phyloP scores from a whole-genome alignment of 768 basidiomycete genomes.

The Tricholoma flavovirens region DNA sequence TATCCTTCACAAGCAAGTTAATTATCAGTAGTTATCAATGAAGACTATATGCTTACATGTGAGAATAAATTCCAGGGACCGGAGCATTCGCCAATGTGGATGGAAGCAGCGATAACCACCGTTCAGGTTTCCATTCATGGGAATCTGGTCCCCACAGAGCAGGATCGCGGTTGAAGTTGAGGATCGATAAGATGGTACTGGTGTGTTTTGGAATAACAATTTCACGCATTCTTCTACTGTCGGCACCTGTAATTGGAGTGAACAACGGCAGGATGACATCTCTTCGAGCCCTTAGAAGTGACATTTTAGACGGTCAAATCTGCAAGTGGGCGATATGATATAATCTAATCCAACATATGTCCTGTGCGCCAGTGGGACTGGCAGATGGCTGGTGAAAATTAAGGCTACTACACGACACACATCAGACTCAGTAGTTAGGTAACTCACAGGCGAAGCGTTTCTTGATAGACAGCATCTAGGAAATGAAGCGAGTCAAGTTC shows the following conservation, averaged over 20 bases:
- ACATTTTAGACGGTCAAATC: no score
- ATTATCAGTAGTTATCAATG: no score
- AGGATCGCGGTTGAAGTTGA: slow-evolving; percentile 32
- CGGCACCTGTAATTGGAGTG: slow-evolving; percentile 27
- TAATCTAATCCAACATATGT: no score
- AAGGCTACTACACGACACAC: no score
- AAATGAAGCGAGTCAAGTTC: slow-evolving; percentile 28
- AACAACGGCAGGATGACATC: slow-evolving; percentile 37
- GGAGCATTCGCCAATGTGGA: slow-evolving; percentile 28
- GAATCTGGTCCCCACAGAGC: slow-evolving; percentile 44
- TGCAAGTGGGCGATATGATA: no score
- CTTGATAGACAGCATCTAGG: slow-evolving; percentile 32
- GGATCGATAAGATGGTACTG: slow-evolving; percentile 29
- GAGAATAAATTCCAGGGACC: slow-evolving; percentile 40
- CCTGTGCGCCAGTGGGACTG: no score
- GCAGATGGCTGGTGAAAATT: no score
- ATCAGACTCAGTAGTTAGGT: neutral
- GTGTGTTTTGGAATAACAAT: slow-evolving; percentile 36
- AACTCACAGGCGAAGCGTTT: slow-evolving; percentile 35
- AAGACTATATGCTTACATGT: slow-evolving; percentile 22
- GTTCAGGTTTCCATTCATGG: slow-evolving; percentile 44
- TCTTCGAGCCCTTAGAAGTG: slow-evolving; percentile 24
- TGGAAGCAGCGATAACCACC: slow-evolving; percentile 41
- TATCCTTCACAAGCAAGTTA: no score
- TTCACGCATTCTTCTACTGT: slow-evolving; percentile 31